Base-by-base conservation (phyloP, 2,329 filamentous ascomycete genomes). In the Exserohilum turcica region DNA sequence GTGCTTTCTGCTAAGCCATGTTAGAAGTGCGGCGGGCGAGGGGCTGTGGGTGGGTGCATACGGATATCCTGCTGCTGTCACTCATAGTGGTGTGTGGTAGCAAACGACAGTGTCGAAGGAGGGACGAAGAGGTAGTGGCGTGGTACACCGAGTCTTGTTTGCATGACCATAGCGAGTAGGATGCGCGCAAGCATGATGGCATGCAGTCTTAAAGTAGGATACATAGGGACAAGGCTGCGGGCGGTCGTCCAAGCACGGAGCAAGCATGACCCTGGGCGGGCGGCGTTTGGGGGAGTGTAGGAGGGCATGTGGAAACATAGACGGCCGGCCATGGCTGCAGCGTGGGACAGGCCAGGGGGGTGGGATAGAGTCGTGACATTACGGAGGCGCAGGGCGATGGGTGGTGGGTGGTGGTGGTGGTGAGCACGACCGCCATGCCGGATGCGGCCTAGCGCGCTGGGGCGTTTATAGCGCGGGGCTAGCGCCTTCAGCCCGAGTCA, bases 1-100 rank as follows among this genome's bases (percentile, higher is more conserved):
- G 72, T 31, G 66, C 64, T 54, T 72, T 74, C 54, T 74, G 59
- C 57, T 62, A 35, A 5, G 15, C 16, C 18, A 27, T 10, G 52
- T 66, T 27, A 63, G 53, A 13, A 28, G 21, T 16, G 37, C 29
- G 13, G 13, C 18, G 31, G 19, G 24, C 9, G 18, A 15, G 12
- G 9, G 33, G 42, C 18, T 39, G 43, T 8, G 18, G n/a, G 10
- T 36, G 43, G 28, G 39, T 18, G 12, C 46, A 40, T 39, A 68
- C 69, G 54, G 64, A 64, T 52, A 55, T 31, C 32, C 65, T 65
- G 6, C 65, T 65, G 6, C 56, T 44, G 19, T 71, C 70, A 61
- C 54, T 64, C 71, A 73, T 73, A 43, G 52, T 66, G 57, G 46
- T 48, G 43, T 48, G 45, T 53, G 44, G 35, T 43, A 42, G 37